phyloP scores from a whole-genome alignment of 2,329 filamentous ascomycete genomes.

The Harringtonia aguacate region DNA sequence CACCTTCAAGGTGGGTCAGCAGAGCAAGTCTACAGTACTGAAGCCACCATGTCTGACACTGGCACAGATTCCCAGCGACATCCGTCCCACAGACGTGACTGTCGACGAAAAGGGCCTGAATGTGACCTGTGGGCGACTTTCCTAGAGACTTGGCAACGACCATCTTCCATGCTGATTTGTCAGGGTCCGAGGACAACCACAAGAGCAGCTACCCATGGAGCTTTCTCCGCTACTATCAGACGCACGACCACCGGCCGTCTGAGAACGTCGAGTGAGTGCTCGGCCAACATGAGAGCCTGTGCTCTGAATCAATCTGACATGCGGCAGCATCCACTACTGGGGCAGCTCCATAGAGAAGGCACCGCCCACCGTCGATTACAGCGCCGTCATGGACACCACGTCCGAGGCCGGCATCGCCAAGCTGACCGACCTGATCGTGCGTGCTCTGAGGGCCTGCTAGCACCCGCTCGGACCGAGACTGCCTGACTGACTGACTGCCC shows the following conservation, averaged over 20 bases:
- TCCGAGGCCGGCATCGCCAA: slow-evolving; percentile 43
- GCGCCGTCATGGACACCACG: slow-evolving; percentile 43
- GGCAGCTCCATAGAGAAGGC: slow-evolving; percentile 23
- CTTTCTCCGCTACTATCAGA: slow-evolving; percentile 43
- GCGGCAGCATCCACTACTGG: slow-evolving; percentile 17
- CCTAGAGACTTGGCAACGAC: slow-evolving; percentile 13
- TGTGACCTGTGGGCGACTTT: slow-evolving; percentile 49
- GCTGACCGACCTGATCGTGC: slow-evolving; percentile 50
- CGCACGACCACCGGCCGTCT: slow-evolving; percentile 19
- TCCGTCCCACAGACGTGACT: slow-evolving; percentile 23
- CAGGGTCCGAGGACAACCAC: slow-evolving; percentile 60
- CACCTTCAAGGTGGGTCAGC: slow-evolving; percentile 47
- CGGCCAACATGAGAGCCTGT: not conserved
- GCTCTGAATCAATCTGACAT: not conserved
- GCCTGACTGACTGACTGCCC: not conserved
- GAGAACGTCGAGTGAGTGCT: slow-evolving; percentile 22
- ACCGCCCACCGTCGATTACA: slow-evolving; percentile 50
- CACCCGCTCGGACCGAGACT: too few species aligned
- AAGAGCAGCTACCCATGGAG: slow-evolving; percentile 54
- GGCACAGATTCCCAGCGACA: slow-evolving; percentile 33
- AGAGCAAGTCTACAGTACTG: not conserved
- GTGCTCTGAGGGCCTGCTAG: too few species aligned
- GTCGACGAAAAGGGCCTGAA: slow-evolving; percentile 26
- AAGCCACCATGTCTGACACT: not conserved
- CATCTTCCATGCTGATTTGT: too few species aligned